A percentile compares a stretch with the other conserved stretches of the same genome.
Conservation (phyloP, 352 stramenopile genomes). For the Globisporangium polare region DNA sequence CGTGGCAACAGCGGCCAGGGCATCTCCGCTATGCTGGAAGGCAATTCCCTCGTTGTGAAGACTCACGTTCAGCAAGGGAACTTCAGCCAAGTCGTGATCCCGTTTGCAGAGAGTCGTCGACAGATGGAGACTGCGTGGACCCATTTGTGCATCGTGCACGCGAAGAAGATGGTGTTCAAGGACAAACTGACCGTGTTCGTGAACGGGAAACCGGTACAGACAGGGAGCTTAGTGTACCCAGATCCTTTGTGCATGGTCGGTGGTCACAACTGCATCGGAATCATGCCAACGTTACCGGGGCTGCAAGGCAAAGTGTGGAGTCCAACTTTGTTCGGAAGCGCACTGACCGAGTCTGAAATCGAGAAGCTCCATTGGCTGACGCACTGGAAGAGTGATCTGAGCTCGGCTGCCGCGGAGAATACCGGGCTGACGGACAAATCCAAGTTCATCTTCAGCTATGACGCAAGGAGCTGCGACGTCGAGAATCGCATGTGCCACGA, state of each 20-base stretch:
- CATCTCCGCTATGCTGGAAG: constrained; percentile 55
- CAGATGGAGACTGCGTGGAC: constrained; percentile 62
- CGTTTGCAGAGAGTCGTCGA: constrained; percentile 39
- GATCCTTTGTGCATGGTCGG: constrained; percentile 64
- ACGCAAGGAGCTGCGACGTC: constrained; percentile 63
- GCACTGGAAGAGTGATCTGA: constrained; percentile 71
- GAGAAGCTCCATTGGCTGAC: constrained; percentile 70
- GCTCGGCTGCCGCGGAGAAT: constrained; percentile 61
- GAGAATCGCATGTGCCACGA: constrained; percentile 59
- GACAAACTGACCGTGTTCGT: constrained; percentile 77
- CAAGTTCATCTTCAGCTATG: constrained; percentile 78
- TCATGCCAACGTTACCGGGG: constrained; percentile 37
- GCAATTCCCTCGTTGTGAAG: constrained; percentile 49
- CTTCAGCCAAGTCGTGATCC: constrained; percentile 50
- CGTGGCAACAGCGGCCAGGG: constrained; percentile 71
- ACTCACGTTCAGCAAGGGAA: constrained; percentile 37
- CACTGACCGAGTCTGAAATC: constrained; percentile 59
- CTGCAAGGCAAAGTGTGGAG: constrained; percentile 75
- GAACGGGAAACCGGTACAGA: constrained; percentile 56
- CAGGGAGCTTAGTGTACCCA: constrained; percentile 65
- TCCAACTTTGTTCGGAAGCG: constrained; percentile 68
- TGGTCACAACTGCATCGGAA: constrained; percentile 70
- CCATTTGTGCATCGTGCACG: constrained; percentile 75
- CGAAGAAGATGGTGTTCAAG: constrained; percentile 89
- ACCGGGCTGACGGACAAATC: constrained; percentile 61